phyloP scores from a whole-genome alignment of 2,329 filamentous ascomycete genomes.

The Bipolaris oryzae region DNA sequence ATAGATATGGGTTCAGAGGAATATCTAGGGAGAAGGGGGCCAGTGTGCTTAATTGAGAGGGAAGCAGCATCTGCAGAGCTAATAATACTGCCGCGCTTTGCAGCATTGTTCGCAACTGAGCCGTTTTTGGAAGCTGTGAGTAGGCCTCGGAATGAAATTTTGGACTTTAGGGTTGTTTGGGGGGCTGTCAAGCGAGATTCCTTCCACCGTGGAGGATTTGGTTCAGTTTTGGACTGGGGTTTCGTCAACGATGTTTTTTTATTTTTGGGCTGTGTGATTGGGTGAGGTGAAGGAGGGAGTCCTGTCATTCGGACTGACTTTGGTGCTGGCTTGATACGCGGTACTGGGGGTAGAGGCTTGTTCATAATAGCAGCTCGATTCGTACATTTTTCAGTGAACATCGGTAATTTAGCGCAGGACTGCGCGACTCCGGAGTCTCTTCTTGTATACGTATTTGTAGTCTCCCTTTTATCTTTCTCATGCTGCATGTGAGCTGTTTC shows the following conservation, averaged over 20 bases:
- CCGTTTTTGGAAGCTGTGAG: conserved; percentile 13
- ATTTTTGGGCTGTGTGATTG: neutral
- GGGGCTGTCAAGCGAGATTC: conserved; percentile 7
- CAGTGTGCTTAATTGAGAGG: conserved; percentile 7
- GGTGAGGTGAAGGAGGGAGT: neutral
- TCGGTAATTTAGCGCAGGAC: conserved; percentile 18
- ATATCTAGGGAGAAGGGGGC: neutral
- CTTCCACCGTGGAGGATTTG: conserved; percentile 10
- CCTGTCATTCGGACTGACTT: neutral
- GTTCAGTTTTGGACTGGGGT: neutral
- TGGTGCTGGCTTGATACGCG: conserved; percentile 7
- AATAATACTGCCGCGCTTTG: conserved; percentile 20
- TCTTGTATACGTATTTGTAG: neutral
- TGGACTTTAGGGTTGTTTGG: conserved; percentile 22
- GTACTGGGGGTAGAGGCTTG: conserved; percentile 25
- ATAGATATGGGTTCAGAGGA: neutral
- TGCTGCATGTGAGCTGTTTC: neutral
- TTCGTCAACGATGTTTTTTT: neutral
- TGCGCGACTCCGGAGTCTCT: conserved; percentile 13
- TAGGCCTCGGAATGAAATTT: conserved; percentile 31
- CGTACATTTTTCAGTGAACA: conserved; percentile 9
- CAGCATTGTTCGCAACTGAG: conserved; percentile 20
- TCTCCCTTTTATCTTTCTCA: neutral
- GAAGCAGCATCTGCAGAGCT: conserved; percentile 19
- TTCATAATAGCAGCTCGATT: conserved; percentile 8